phyloP scores from a whole-genome alignment of 1,284 basidiomycete genomes.

The Malassezia equina region DNA sequence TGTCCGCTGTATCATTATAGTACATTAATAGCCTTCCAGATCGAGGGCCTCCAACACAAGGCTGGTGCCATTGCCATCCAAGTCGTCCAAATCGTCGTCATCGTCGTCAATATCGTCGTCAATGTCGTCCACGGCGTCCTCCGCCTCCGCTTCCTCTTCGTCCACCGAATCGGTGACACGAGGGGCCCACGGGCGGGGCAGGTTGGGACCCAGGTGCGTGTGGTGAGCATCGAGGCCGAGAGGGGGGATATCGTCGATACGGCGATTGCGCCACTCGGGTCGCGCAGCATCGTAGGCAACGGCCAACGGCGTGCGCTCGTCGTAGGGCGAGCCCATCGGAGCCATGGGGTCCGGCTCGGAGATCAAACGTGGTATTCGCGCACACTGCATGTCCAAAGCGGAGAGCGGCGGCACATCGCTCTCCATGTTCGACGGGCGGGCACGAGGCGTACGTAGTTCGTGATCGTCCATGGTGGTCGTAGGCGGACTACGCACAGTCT shows the following conservation, averaged over 20 bases:
- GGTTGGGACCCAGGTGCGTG: background rate
- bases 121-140: slow-evolving; percentile 18
- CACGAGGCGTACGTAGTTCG: slow-evolving; percentile 8
- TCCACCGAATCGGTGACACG: background rate
- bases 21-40: slow-evolving; percentile 23
- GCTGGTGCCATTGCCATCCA: slow-evolving; percentile 16
- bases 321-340: background rate
- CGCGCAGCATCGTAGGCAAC: background rate
- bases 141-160: background rate
- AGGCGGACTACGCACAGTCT: background rate
- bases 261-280: background rate
- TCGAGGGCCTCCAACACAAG: slow-evolving; percentile 23
- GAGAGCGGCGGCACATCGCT: slow-evolving; percentile 5
- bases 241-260: background rate
- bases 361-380: background rate
- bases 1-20: slow-evolving; percentile 1
- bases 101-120: slow-evolving; percentile 17
- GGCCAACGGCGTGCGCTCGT: slow-evolving; percentile 10
- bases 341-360: background rate
- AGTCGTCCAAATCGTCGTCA: slow-evolving; percentile 14
- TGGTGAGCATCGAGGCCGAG: background rate
- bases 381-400: background rate
- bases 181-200: background rate
- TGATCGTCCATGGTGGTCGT: slow-evolving; percentile 1
- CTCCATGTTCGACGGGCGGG: slow-evolving; percentile 2